Evolutionary conservation across 129 eudicot species (phyloP).

Genomic region (Arctium minus): DNA sequence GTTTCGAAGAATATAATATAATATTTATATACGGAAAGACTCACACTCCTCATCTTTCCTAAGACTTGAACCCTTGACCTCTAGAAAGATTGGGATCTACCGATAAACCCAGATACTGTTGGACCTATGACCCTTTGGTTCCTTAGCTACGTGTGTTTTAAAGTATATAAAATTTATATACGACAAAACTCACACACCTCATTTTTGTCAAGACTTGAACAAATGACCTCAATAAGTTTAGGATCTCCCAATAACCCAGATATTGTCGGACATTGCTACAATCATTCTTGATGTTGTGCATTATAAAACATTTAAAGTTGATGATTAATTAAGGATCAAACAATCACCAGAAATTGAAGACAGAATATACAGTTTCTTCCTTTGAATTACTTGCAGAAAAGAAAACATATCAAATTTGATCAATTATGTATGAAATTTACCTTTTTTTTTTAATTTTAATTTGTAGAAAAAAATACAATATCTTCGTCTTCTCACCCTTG

Average conservation of each 20-base stretch:
- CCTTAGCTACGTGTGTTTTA: not conserved
- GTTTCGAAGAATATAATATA: not conserved
- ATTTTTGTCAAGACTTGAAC: not conserved
- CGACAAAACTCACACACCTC: not conserved
- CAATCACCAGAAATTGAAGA: not conserved
- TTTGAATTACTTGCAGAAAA: not conserved
- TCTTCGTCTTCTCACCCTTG: not conserved
- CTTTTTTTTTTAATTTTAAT: conserved; percentile 15
- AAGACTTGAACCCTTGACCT: not conserved
- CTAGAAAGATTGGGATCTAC: too few species aligned
- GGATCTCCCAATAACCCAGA: not conserved
- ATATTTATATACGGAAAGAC: too few species aligned
- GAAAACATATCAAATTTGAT: not conserved
- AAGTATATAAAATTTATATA: not conserved
- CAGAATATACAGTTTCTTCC: conserved; percentile 7
- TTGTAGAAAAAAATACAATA: conserved; percentile 6
- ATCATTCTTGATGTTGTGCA: not conserved
- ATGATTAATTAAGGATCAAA: conserved; percentile 1
- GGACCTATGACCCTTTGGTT: not conserved
- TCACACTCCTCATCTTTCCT: not conserved
- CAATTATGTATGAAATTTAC: conserved; percentile 20
- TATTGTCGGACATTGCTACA: not conserved
- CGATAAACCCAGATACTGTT: not conserved
- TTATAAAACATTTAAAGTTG: not conserved
- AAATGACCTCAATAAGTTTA: not conserved